Evolutionary conservation across 2,329 filamentous ascomycete species (phyloP).

Genomic region (Neonectria ditissima): DNA sequence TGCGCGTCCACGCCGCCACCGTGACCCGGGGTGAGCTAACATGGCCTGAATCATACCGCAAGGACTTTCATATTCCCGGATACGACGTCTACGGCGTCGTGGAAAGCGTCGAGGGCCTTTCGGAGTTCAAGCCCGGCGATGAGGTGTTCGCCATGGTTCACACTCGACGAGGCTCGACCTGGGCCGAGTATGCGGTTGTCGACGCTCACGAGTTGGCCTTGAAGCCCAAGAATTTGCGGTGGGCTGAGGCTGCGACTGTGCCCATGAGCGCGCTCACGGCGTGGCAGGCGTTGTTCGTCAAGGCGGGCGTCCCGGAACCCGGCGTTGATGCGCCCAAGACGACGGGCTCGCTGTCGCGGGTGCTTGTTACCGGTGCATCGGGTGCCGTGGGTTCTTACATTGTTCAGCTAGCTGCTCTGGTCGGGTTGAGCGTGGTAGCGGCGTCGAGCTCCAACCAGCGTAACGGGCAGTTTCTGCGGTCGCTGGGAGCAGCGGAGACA

Average conservation of each 20-base stretch:
- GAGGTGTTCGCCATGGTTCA: conserved; percentile 46
- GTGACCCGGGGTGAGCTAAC: conserved; percentile 36
- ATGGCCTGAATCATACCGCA: conserved; percentile 31
- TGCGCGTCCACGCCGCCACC: conserved; percentile 31
- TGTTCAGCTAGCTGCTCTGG: conserved; percentile 49
- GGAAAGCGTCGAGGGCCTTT: conserved; percentile 21
- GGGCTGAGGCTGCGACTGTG: conserved; percentile 48
- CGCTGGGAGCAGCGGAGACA: conserved; percentile 45
- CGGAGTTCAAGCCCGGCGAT: conserved; percentile 44
- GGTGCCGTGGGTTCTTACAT: conserved; percentile 52
- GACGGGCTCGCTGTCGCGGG: conserved; percentile 8
- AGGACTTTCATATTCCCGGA: conserved; percentile 21
- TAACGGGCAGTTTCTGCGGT: conserved; percentile 20
- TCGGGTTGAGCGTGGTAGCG: conserved; percentile 47
- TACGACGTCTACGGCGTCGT: conserved; percentile 33
- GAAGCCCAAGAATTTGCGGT: conserved; percentile 44
- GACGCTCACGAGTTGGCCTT: conserved; percentile 44
- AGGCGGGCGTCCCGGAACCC: conserved; percentile 30
- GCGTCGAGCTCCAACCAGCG: conserved; percentile 43
- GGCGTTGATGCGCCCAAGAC: conserved; percentile 17
- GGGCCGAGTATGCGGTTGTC: conserved; percentile 41
- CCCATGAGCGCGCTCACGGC: conserved; percentile 52
- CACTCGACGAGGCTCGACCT: conserved; percentile 36
- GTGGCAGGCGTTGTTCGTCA: conserved; percentile 49
- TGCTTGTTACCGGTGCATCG: conserved; percentile 51